phyloP scores from a whole-genome alignment of 2,329 filamentous ascomycete genomes.

The Alternaria sp. region DNA sequence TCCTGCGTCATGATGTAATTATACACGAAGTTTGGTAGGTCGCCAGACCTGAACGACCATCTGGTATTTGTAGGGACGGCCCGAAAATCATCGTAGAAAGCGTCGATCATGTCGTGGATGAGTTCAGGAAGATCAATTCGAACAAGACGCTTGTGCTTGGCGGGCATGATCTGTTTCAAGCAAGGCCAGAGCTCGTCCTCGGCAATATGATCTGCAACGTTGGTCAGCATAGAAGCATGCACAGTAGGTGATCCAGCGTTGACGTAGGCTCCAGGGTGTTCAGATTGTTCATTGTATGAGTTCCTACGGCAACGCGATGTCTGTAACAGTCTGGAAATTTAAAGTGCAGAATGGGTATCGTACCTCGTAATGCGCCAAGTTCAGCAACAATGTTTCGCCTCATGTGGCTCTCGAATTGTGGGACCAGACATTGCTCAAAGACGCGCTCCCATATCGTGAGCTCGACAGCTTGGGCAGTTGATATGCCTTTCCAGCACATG shows the following conservation, averaged over 20 bases:
- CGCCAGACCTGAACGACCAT: constrained; percentile 34
- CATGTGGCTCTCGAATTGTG: constrained; percentile 23
- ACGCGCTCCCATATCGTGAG: constrained; percentile 40
- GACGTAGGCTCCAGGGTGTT: not conserved
- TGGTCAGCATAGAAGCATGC: not conserved
- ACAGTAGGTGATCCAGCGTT: not conserved
- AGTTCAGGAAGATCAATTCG: constrained; percentile 29
- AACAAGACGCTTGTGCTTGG: constrained; percentile 13
- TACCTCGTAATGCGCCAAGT: constrained; percentile 1
- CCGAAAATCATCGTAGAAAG: constrained; percentile 21
- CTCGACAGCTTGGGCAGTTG: constrained; percentile 35
- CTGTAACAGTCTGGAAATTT: not conserved
- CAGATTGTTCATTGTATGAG: not conserved
- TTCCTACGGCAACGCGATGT: not conserved
- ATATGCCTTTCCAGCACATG: constrained; percentile 46
- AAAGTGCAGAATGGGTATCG: not conserved
- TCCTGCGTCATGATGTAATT: constrained; percentile 44
- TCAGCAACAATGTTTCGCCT: constrained; percentile 12
- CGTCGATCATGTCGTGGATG: constrained; percentile 33
- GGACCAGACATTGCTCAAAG: constrained; percentile 29
- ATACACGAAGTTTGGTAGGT: constrained; percentile 35
- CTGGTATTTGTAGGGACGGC: not conserved
- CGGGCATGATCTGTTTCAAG: constrained; percentile 18
- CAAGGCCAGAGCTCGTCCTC: constrained; percentile 12
- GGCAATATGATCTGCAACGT: constrained; percentile 7